phyloP scores from a whole-genome alignment of 208 protist genomes.

The Crithidia acanthocephali region DNA sequence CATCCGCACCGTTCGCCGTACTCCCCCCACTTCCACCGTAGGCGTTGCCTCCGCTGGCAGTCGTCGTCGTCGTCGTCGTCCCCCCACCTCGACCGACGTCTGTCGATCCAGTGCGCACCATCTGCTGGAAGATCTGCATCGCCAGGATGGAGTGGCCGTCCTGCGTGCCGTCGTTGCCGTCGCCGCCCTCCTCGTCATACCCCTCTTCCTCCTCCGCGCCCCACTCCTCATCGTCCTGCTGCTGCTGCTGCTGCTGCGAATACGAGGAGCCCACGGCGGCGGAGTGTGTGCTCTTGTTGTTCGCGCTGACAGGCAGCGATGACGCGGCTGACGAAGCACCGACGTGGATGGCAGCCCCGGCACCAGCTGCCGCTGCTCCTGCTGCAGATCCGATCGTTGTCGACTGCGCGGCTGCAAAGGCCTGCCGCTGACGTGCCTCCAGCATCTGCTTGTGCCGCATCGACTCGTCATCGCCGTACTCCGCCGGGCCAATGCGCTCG shows the following conservation, averaged over 20 bases:
- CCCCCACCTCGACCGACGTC: slow-evolving; percentile 19
- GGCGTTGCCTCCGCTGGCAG: not conserved
- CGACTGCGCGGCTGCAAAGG: slow-evolving; percentile 24
- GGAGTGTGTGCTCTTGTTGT: not conserved
- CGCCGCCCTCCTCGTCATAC: not conserved
- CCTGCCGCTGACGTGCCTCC: slow-evolving; percentile 31
- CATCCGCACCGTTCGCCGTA: slow-evolving; percentile 7
- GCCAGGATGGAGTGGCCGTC: slow-evolving; percentile 12
- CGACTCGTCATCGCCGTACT: slow-evolving; percentile 18
- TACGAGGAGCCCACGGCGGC: too few species aligned
- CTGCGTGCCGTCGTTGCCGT: not conserved
- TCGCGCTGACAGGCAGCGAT: not conserved
- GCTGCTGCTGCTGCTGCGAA: not conserved
- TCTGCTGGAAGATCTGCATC: slow-evolving; percentile 42
- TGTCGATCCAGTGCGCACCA: slow-evolving; percentile 37
- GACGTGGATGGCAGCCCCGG: not conserved
- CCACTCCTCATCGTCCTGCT: not conserved
- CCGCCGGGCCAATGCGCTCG: not conserved
- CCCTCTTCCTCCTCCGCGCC: not conserved
- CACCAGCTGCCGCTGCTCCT: not conserved
- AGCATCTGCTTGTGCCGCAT: slow-evolving; percentile 16
- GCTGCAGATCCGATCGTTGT: not conserved
- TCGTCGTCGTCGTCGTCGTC: not conserved
- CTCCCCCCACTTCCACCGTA: not conserved
- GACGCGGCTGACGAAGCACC: not conserved